Conservation (phyloP, 768 basidiomycete genomes). For the Suillus placidus region DNA sequence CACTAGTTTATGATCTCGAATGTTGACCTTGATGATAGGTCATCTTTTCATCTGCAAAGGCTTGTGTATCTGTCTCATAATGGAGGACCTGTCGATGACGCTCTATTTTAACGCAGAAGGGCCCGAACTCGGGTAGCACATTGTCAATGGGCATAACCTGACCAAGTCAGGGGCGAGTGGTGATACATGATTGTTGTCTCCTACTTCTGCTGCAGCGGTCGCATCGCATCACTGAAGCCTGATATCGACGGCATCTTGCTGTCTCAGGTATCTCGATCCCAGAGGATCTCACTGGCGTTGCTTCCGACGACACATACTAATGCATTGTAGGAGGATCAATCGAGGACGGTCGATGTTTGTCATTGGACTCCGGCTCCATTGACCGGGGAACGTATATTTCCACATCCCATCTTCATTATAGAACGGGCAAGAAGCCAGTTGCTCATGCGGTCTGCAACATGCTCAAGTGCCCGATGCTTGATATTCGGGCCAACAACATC, state of each 20-base stretch:
- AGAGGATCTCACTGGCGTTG: background rate
- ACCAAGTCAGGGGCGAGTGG: background rate
- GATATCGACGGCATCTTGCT: no score
- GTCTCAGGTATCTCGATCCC: no score
- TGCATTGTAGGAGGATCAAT: background rate
- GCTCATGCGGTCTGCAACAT: background rate
- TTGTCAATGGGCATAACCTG: background rate
- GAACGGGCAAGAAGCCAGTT: background rate
- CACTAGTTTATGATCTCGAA: no score
- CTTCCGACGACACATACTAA: background rate
- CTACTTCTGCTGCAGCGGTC: no score
- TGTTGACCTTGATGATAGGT: background rate
- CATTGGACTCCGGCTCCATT: background rate
- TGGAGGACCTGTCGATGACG: background rate
- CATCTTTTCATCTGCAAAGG: background rate
- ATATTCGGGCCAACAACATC: background rate
- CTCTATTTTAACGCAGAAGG: background rate
- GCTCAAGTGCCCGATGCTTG: background rate
- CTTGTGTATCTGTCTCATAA: background rate
- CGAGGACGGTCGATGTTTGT: background rate
- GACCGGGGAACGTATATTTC: background rate
- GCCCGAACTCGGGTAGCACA: background rate
- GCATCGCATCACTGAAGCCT: no score
- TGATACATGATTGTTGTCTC: no score
- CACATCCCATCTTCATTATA: background rate